Percentiles rank a stretch among this genome's conserved stretches.
phyloP scores from a whole-genome alignment of 2,329 filamentous ascomycete genomes.

The Elsinoe batatas region DNA sequence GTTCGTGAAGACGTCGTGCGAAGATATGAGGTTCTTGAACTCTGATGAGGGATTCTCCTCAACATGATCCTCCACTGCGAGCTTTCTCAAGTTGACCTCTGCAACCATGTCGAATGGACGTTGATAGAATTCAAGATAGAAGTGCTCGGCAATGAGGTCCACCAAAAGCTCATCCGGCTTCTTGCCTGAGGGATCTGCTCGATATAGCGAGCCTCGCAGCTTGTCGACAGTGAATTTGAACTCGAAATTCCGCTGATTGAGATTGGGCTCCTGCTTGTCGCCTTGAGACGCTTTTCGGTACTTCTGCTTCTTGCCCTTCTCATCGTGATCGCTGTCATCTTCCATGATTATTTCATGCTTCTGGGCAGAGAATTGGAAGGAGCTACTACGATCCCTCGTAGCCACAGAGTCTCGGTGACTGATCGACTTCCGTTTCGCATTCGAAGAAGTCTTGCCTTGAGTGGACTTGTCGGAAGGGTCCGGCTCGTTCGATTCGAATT shows the following conservation, averaged over 20 bases:
- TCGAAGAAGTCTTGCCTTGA: neutral
- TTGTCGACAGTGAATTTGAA: slow-evolving; percentile 95
- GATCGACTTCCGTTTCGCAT: slow-evolving; percentile 19
- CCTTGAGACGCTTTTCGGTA: slow-evolving; percentile 55
- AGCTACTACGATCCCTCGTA: slow-evolving; percentile 51
- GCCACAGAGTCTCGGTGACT: slow-evolving; percentile 28
- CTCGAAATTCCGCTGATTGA: slow-evolving; percentile 87
- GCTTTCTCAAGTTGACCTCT: slow-evolving; percentile 74
- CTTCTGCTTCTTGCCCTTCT: slow-evolving; percentile 44
- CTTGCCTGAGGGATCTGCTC: slow-evolving; percentile 67
- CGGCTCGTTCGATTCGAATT: slow-evolving; percentile 47
- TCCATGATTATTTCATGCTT: slow-evolving; percentile 72
- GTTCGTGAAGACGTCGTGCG: slow-evolving; percentile 60
- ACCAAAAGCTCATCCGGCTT: slow-evolving; percentile 75
- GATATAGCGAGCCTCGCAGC: slow-evolving; percentile 83
- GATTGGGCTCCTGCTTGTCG: slow-evolving; percentile 40
- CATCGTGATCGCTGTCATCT: slow-evolving; percentile 54
- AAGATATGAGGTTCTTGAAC: slow-evolving; percentile 96
- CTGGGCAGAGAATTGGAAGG: slow-evolving; percentile 62
- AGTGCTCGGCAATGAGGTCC: slow-evolving; percentile 81
- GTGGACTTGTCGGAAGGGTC: slow-evolving; percentile 18
- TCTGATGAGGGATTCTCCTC: slow-evolving; percentile 74
- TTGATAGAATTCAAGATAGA: slow-evolving; percentile 78
- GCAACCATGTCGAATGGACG: slow-evolving; percentile 87
- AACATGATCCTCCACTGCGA: slow-evolving; percentile 91